Conservation (phyloP, 371 early-diverging fungal species). For the Phascolomyces articulosus region DNA sequence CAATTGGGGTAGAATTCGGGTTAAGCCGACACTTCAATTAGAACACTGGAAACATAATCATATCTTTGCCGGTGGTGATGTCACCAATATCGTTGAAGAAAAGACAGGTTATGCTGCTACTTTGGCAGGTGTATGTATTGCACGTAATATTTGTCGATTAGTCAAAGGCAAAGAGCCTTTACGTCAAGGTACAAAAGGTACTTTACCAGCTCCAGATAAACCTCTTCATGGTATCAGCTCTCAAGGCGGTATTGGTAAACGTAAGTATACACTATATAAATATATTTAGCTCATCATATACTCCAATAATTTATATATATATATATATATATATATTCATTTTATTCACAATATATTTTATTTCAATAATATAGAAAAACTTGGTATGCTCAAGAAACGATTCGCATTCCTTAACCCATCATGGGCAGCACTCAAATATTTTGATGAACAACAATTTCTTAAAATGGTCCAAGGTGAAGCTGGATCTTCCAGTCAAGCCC, state of each 20-base stretch:
- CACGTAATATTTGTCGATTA: slow-evolving; percentile 50
- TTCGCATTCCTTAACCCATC: slow-evolving; percentile 32
- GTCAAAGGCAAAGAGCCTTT: slow-evolving; percentile 48
- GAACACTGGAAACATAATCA: slow-evolving; percentile 57
- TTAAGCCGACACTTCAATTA: slow-evolving; percentile 65
- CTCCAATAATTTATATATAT: too few relatives aligned
- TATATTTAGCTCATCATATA: background rate
- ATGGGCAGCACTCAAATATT: slow-evolving; percentile 38
- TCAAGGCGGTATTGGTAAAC: slow-evolving; percentile 50
- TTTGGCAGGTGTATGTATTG: slow-evolving; percentile 52
- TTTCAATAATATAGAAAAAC: slow-evolving; percentile 23
- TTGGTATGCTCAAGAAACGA: slow-evolving; percentile 20
- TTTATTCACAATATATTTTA: too few relatives aligned
- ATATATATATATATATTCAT: too few relatives aligned
- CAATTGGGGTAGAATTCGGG: slow-evolving; percentile 45
- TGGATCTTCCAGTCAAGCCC: slow-evolving; percentile 8
- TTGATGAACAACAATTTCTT: slow-evolving; percentile 34
- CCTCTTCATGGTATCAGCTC: slow-evolving; percentile 45
- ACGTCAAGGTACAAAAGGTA: slow-evolving; percentile 44
- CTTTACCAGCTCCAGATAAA: slow-evolving; percentile 34
- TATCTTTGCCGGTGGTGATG: slow-evolving; percentile 75
- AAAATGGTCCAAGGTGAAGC: slow-evolving; percentile 31
- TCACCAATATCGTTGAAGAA: slow-evolving; percentile 61
- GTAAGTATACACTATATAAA: too few relatives aligned
- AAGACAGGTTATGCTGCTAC: slow-evolving; percentile 67